phyloP scores from a whole-genome alignment of 2,329 filamentous ascomycete genomes.

The Cercospora berteroae region DNA sequence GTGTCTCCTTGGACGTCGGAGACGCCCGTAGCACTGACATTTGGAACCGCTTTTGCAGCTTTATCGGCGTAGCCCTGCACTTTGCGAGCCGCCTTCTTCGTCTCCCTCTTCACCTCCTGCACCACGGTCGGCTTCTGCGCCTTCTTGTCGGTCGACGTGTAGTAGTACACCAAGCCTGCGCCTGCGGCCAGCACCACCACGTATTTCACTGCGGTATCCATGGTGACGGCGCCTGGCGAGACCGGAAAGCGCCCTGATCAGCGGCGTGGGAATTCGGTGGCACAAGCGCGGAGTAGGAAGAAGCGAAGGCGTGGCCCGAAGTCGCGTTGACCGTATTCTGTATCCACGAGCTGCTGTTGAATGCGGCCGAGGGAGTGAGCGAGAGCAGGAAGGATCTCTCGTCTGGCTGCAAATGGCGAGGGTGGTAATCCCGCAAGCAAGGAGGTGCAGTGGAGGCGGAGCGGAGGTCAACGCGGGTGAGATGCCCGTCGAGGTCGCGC shows the following conservation, averaged over 20 bases:
- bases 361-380: neutral
- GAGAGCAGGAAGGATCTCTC: neutral
- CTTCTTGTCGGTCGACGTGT: conserved; percentile 19
- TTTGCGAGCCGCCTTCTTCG: conserved; percentile 17
- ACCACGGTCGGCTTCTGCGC: conserved; percentile 2
- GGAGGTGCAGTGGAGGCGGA: neutral
- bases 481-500: neutral
- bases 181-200: conserved; percentile 6
- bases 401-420: neutral
- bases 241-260: neutral
- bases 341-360: neutral
- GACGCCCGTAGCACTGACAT: neutral
- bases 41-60: conserved; percentile 1
- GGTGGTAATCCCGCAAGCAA: neutral
- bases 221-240: neutral
- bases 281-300: neutral
- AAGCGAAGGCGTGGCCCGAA: neutral
- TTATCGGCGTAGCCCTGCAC: conserved; percentile 13
- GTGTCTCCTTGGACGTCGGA: neutral
- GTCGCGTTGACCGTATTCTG: neutral
- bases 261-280: neutral
- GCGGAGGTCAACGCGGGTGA: neutral
- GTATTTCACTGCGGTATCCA: conserved; percentile 14
- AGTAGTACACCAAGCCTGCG: conserved; percentile 13
- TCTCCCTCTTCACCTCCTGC: conserved; percentile 11